Evolutionary conservation across 352 stramenopile species (phyloP).

Genomic region (Pythium scleroteichum): DNA sequence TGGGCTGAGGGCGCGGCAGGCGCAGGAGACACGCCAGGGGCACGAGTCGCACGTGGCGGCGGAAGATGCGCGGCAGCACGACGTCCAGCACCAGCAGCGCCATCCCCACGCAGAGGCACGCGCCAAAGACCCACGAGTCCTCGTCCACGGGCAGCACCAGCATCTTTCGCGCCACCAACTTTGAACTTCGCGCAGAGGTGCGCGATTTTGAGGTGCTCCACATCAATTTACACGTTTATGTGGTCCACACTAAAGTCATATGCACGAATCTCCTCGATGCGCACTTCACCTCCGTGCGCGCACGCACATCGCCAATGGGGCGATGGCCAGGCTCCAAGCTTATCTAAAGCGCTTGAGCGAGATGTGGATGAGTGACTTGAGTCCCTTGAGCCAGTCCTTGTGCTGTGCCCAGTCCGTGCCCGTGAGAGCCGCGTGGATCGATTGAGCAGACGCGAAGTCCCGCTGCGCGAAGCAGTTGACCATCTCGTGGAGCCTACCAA

Average conservation of each 20-base stretch:
- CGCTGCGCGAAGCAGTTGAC: constrained; percentile 70
- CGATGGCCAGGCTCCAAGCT: background rate
- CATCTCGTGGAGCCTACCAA: constrained; percentile 81
- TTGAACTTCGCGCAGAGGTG: background rate
- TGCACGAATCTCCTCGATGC: background rate
- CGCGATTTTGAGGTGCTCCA: no score
- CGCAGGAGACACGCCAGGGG: constrained; percentile 29
- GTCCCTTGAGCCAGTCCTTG: constrained; percentile 97
- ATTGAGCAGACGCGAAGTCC: constrained; percentile 76
- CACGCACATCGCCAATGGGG: no score
- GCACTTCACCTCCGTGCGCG: constrained; percentile 5
- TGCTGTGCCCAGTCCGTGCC: constrained; percentile 95
- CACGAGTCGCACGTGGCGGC: constrained; percentile 51
- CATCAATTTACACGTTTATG: constrained; percentile 1
- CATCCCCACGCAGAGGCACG: constrained; percentile 59
- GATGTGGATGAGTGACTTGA: constrained; percentile 97
- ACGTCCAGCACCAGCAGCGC: constrained; percentile 54
- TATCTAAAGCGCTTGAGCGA: constrained; percentile 91
- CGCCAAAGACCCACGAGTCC: constrained; percentile 48
- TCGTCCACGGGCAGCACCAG: constrained; percentile 54
- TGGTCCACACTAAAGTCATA: constrained; percentile 18
- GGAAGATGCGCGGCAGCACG: constrained; percentile 50
- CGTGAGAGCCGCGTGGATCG: constrained; percentile 91
- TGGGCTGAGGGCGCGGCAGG: constrained; percentile 22
- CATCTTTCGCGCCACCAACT: constrained; percentile 17